Evolutionary conservation across 352 stramenopile genomes (phyloP).

Genomic region (Pythium insidiosum): DNA sequence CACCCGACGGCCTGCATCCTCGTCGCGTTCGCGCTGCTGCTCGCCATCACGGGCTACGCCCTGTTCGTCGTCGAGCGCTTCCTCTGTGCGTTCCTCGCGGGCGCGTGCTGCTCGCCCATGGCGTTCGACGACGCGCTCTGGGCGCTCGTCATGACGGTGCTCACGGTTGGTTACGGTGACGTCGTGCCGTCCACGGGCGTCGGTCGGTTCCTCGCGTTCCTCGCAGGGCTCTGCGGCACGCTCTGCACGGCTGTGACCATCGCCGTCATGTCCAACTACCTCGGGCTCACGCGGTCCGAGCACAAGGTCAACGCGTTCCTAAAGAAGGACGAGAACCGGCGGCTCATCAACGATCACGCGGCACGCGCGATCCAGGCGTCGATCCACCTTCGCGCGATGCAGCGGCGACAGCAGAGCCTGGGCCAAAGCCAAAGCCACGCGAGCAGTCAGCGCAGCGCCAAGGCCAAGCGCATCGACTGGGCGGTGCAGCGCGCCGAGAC

Average conservation of each 20-base stretch:
- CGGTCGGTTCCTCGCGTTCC: conserved; percentile 40
- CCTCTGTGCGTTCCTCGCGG: conserved; percentile 44
- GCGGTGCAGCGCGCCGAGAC: conserved; percentile 29
- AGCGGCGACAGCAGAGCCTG: conserved; percentile 31
- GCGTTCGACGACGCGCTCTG: conserved; percentile 42
- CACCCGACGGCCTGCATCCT: conserved; percentile 41
- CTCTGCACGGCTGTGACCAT: conserved; percentile 63
- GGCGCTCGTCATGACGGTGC: conserved; percentile 60
- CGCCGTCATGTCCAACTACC: conserved; percentile 65
- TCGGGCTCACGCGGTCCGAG: conserved; percentile 66
- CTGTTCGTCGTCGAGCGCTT: conserved; percentile 68
- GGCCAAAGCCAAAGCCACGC: no score
- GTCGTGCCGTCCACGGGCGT: conserved; percentile 40
- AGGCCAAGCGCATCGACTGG: conserved; percentile 5
- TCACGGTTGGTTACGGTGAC: conserved; percentile 71
- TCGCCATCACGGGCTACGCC: conserved; percentile 40
- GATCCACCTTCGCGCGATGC: conserved; percentile 36
- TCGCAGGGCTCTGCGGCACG: conserved; percentile 42
- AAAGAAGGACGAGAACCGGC: conserved; percentile 59
- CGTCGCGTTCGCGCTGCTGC: conserved; percentile 26
- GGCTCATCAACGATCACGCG: conserved; percentile 48
- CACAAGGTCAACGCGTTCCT: conserved; percentile 78
- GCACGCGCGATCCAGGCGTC: conserved; percentile 56
- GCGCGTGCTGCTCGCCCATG: conserved; percentile 53
- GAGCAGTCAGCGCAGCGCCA: no score